Evolutionary conservation across 2,329 filamentous ascomycete genomes (phyloP).

Genomic region (Colletotrichum nymphaeae): DNA sequence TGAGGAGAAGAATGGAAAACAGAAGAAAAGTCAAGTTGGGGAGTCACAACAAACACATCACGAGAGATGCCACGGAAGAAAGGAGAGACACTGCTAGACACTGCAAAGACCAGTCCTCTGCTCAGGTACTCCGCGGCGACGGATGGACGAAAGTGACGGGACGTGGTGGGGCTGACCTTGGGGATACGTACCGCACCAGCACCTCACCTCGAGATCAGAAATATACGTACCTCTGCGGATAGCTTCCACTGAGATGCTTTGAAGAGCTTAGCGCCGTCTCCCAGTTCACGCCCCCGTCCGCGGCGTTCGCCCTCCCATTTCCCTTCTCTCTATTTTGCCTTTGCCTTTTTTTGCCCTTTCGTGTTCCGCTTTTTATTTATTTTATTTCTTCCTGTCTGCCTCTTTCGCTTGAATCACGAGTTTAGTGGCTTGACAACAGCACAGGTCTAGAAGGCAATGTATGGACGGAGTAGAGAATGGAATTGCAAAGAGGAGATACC

Average conservation of each 20-base stretch:
- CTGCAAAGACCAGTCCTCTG: background rate
- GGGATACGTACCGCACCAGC: background rate
- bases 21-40: background rate
- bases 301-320: conserved; percentile 21
- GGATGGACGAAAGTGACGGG: background rate
- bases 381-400: background rate
- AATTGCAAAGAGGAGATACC: background rate
- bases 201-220: background rate
- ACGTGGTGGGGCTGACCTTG: conserved; percentile 1
- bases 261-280: conserved; percentile 12
- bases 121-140: too few relatives aligned
- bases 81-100: background rate
- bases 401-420: background rate
- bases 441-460: background rate
- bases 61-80: background rate
- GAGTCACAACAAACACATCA: background rate
- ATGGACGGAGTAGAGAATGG: too few relatives aligned
- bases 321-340: conserved; percentile 14
- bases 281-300: conserved; percentile 6
- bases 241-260: background rate
- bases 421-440: background rate
- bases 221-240: background rate
- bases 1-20: background rate
- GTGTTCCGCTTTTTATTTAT: conserved; percentile 21
- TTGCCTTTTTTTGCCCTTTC: background rate